Percentiles rank a stretch among this genome's conserved stretches.
phyloP scores from a whole-genome alignment of 768 basidiomycete genomes.

The Mrakia gelida region DNA sequence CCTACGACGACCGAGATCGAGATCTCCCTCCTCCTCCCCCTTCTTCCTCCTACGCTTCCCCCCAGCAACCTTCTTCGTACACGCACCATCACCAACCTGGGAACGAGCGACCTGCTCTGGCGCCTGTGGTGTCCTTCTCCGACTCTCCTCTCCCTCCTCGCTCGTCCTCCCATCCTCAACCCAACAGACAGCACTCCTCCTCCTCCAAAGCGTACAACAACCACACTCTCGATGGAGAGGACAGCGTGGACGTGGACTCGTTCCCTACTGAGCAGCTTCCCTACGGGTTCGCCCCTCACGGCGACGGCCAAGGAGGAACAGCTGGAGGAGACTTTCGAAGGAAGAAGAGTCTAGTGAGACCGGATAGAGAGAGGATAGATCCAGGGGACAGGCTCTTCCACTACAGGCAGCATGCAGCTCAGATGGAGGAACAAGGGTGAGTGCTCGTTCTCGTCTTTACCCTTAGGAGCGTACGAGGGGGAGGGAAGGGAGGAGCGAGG shows the following conservation, averaged over 20 bases:
- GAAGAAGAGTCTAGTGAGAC: constrained; percentile 87
- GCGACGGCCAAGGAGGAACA: background rate
- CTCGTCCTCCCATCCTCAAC: background rate
- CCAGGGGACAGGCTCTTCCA: constrained; percentile 91
- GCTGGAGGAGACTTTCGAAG: constrained; percentile 43
- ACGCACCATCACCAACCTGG: background rate
- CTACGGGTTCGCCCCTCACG: constrained; percentile 5
- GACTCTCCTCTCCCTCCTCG: constrained; percentile 18
- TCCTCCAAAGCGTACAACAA: background rate
- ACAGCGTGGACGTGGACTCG: background rate
- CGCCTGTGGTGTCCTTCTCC: background rate
- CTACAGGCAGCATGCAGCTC: constrained; percentile 75
- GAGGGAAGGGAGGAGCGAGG: background rate
- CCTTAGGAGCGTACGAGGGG: background rate
- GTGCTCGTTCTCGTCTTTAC: too few relatives aligned
- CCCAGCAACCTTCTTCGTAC: background rate
- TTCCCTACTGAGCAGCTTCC: constrained; percentile 2
- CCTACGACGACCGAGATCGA: background rate
- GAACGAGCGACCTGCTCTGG: background rate
- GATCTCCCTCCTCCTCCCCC: constrained; percentile 10
- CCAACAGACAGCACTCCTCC: too few relatives aligned
- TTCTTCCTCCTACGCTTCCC: background rate
- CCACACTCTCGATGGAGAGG: background rate
- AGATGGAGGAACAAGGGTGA: constrained; percentile 23
- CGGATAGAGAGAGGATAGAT: constrained; percentile 94